Evolutionary conservation across 2,329 filamentous ascomycete genomes (phyloP).

Genomic region (Ciborinia camelliae): DNA sequence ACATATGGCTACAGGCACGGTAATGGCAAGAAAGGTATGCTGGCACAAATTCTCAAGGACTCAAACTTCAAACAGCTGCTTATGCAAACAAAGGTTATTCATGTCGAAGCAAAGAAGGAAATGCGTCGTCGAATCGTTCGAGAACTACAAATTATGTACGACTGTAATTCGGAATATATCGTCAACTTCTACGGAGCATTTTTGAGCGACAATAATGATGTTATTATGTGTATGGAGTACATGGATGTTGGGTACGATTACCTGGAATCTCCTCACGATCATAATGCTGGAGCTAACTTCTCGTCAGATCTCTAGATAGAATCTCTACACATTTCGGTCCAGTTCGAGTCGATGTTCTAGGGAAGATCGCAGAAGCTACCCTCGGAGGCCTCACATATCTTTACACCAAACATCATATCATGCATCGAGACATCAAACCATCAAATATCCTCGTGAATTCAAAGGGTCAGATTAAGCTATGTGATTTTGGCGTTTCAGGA

Average conservation of each 20-base stretch:
- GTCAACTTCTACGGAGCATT: slow-evolving; percentile 98
- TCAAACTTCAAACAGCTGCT: slow-evolving; percentile 5
- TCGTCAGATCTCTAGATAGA: slow-evolving; percentile 75
- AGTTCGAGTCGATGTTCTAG: slow-evolving; percentile 90
- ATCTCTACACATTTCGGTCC: slow-evolving; percentile 95
- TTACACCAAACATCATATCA: slow-evolving; percentile 93
- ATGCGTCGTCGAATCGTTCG: slow-evolving; percentile 95
- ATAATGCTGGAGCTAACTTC: slow-evolving; percentile 31
- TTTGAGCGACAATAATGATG: slow-evolving; percentile 92
- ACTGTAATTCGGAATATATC: slow-evolving; percentile 94
- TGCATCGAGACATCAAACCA: slow-evolving; percentile 98
- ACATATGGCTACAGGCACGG: slow-evolving; percentile 88
- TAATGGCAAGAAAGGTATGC: slow-evolving; percentile 94
- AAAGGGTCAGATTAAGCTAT: slow-evolving; percentile 89
- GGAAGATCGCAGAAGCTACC: slow-evolving; percentile 95
- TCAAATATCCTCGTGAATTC: slow-evolving; percentile 98
- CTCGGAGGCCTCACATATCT: slow-evolving; percentile 92
- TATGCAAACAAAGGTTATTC: slow-evolving; percentile 68
- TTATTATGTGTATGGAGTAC: slow-evolving; percentile 99
- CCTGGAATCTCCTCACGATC: neutral
- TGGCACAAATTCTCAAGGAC: neutral
- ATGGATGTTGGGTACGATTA: slow-evolving; percentile 91
- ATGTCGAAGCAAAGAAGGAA: slow-evolving; percentile 96
- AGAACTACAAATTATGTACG: slow-evolving; percentile 97
- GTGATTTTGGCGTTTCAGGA: slow-evolving; percentile 97